A percentile compares a stretch with the other conserved stretches of the same genome.
These are phyloP conservation scores for Lycium ferocissimum DNA, from an alignment of 257 asterid genomes.

Conservation along the genomic window DNA sequence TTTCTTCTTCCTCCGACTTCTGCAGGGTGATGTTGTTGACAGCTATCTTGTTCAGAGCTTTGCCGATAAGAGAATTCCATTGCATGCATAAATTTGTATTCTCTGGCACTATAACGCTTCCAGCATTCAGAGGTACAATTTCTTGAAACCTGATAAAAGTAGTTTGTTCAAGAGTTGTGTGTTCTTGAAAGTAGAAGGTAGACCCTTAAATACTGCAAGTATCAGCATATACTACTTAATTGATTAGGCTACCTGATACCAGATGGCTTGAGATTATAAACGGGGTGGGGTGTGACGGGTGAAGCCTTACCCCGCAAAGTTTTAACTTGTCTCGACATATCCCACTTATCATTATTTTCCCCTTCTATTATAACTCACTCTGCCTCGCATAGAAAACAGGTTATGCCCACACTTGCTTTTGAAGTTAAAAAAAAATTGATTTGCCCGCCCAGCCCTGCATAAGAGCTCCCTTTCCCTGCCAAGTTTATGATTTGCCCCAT, in stretches of 20 bases:
- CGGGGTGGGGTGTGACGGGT: background rate
- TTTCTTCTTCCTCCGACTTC: slow-evolving; percentile 55
- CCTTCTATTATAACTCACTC: background rate
- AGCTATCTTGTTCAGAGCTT: slow-evolving; percentile 58
- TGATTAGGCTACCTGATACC: background rate
- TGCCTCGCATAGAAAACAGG: background rate
- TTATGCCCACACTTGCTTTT: background rate
- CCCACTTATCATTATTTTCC: background rate
- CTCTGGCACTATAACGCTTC: slow-evolving; percentile 55
- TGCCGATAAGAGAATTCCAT: slow-evolving; percentile 62
- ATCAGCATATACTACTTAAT: background rate
- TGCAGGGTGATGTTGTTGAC: slow-evolving; percentile 33
- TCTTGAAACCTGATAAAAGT: slow-evolving; percentile 68
- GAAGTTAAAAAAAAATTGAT: background rate
- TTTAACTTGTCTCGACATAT: background rate
- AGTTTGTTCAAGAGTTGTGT: background rate
- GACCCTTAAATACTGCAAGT: background rate
- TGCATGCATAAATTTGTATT: slow-evolving; percentile 48
- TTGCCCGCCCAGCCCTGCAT: background rate
- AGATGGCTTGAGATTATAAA: background rate
- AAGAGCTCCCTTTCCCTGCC: background rate
- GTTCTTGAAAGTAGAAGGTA: background rate
- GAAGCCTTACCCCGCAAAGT: background rate
- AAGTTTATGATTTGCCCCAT: background rate
- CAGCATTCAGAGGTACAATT: slow-evolving; percentile 70